A percentile compares a stretch with the other conserved stretches of the same genome.
Evolutionary conservation across 2,329 filamentous ascomycete species (phyloP).

Genomic region (Fusarium kyushuense): DNA sequence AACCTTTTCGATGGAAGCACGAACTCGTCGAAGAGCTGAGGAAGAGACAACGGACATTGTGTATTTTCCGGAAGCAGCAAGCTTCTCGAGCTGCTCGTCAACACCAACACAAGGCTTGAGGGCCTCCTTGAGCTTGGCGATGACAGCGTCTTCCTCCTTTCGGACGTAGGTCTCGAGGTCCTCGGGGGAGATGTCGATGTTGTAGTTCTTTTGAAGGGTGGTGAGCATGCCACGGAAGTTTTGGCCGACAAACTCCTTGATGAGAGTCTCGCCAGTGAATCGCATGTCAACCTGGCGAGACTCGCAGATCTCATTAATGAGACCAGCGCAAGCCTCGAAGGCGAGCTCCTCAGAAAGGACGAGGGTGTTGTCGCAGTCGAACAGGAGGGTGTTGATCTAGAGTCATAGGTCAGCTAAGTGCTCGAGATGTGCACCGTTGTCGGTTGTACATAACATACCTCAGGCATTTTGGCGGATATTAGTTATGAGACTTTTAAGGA

Average conservation of each 20-base stretch:
- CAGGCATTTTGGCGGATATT: constrained; percentile 50
- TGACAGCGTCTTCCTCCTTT: constrained; percentile 85
- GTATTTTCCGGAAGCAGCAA: constrained; percentile 73
- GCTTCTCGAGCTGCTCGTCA: constrained; percentile 73
- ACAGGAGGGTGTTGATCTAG: constrained; percentile 75
- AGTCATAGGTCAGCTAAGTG: constrained; percentile 9
- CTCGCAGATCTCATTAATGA: constrained; percentile 87
- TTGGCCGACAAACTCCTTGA: constrained; percentile 89
- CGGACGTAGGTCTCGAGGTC: constrained; percentile 81
- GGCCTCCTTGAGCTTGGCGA: constrained; percentile 78
- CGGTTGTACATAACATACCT: constrained; percentile 44
- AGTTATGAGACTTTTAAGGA: background rate
- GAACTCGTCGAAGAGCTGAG: constrained; percentile 81
- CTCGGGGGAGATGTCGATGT: constrained; percentile 74
- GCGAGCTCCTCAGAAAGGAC: constrained; percentile 91
- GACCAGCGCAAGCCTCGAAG: constrained; percentile 89
- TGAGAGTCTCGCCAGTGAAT: constrained; percentile 83
- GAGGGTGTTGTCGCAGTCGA: constrained; percentile 91
- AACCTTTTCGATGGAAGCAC: constrained; percentile 82
- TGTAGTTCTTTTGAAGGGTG: constrained; percentile 79
- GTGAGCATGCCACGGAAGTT: constrained; percentile 95
- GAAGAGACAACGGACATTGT: constrained; percentile 83
- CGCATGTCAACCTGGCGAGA: constrained; percentile 71
- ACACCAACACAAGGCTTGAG: constrained; percentile 77
- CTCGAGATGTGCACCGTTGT: background rate